Evolutionary conservation across 1,139 yeast genomes (phyloP), one percentile per base, ranked within the genome.

Genomic region (Suhomyces taliae): DNA sequence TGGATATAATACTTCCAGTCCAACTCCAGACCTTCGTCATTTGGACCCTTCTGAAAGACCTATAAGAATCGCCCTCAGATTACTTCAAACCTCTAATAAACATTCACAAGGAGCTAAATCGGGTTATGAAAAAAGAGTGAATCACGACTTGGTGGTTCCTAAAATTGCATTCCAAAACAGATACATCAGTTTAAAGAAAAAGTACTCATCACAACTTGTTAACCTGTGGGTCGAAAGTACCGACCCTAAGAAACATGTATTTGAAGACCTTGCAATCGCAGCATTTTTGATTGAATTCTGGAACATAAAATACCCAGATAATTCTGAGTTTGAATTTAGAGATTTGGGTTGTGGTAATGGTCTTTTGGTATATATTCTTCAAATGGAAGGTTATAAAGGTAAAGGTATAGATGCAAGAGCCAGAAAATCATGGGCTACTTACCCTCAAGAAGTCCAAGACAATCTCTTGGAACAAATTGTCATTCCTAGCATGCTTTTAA

Each of bases 311-410:
- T 87, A 85, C 54, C 61, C 68, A 34, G 66, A 66, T 36, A 71
- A 72, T 33, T 60, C 68, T 2, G 70, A 70, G 12, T 82, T 89
- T 61, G 83, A 85, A 54, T 91, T 91, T 61, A 78, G 95, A 51
- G 99, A 93, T 64, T 66, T 91, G 47, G 99, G 99, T 0, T 93
- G 99, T 69, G 99, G 99, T 8, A 93, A 93, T 65, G 99, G 98
- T 2, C 73, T 90, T 15, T 69, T 93, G 43, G 96, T 90, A 7
- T 81, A 88, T 57, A 81, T 93, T 27, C 71, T 93, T 40, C 71
- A 79, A 10, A 72, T 74, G 72, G 98, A 91, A 67, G 98, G 98
- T 0, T 88, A 81, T 57, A 70, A 62, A 35, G 98, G 98, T 1
- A 67, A 77, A 45, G 99, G 98, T 8, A 82, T 91, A 26, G 99